These are phyloP conservation scores for Cladosporium sphaerospermum DNA, from an alignment of 2,329 filamentous ascomycete species.

Conservation along the genomic window DNA sequence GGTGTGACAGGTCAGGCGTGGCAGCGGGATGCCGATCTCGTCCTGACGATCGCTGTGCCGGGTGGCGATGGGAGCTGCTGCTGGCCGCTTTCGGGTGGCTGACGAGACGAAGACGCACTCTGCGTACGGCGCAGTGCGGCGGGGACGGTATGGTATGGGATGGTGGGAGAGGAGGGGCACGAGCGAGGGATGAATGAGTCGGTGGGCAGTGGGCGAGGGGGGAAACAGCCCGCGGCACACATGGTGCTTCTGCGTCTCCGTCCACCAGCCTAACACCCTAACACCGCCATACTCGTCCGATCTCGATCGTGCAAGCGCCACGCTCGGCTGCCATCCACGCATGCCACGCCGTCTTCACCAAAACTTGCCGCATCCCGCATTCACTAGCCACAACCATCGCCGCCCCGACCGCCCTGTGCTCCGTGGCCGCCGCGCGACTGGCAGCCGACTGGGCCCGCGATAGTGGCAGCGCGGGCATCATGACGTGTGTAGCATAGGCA, in stretches of 20 bases:
- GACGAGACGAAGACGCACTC: too few species aligned
- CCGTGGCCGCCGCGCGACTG: background rate
- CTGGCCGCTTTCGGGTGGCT: too few species aligned
- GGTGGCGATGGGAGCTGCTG: background rate
- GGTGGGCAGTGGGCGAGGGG: background rate
- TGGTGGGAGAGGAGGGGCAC: background rate
- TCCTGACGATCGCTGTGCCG: conserved; percentile 8
- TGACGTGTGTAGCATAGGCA: background rate
- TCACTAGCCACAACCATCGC: background rate
- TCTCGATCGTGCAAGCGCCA: background rate
- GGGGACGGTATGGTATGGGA: background rate
- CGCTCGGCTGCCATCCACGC: background rate
- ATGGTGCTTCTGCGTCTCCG: background rate
- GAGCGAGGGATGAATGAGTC: background rate
- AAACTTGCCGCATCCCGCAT: background rate
- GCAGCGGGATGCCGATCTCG: conserved; percentile 1
- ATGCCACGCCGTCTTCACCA: background rate
- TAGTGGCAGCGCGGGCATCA: background rate
- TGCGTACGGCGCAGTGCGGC: too few species aligned
- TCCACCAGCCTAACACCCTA: background rate
- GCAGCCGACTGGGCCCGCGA: background rate
- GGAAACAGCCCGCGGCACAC: background rate
- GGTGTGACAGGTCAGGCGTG: background rate
- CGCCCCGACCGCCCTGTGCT: background rate
- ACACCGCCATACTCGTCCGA: background rate